A percentile compares a stretch with the other conserved stretches of the same genome.
These are phyloP conservation scores for Ascochyta viciae-villosae DNA, from an alignment of 2,329 filamentous ascomycete species.

Conservation along the genomic window DNA sequence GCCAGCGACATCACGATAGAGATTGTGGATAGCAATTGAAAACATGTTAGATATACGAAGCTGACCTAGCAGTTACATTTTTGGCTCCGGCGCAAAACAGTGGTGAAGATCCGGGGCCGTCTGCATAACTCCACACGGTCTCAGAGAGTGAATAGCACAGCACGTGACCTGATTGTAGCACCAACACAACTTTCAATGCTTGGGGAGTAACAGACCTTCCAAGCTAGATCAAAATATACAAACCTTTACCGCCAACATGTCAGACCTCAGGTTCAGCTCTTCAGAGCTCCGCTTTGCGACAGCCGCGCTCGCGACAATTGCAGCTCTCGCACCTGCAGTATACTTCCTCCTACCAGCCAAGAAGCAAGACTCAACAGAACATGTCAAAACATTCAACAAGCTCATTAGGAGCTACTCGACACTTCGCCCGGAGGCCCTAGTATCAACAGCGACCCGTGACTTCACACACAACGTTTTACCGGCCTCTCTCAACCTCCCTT, in stretches of 20 bases:
- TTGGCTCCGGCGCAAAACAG: background rate
- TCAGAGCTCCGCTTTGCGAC: conserved; percentile 30
- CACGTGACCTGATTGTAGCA: background rate
- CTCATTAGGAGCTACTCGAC: conserved; percentile 52
- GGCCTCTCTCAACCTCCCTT: conserved; percentile 49
- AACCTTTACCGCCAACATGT: conserved; percentile 14
- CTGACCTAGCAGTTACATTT: background rate
- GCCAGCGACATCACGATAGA: background rate
- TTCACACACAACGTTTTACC: conserved; percentile 54
- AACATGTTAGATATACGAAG: background rate
- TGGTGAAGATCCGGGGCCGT: no score
- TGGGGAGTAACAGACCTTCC: no score
- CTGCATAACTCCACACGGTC: background rate
- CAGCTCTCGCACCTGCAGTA: conserved; percentile 21
- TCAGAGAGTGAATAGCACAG: background rate
- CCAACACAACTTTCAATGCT: background rate
- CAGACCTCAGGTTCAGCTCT: conserved; percentile 21
- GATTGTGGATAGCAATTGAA: background rate
- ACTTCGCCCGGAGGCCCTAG: conserved; percentile 50
- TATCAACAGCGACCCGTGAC: conserved; percentile 42
- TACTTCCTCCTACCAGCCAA: conserved; percentile 24
- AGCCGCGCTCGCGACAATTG: conserved; percentile 25
- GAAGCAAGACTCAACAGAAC: conserved; percentile 24
- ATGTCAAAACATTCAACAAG: conserved; percentile 38
- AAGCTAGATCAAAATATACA: background rate